Evolutionary conservation across 257 asterid genomes (phyloP).

Genomic region (Scutellaria baicalensis): DNA sequence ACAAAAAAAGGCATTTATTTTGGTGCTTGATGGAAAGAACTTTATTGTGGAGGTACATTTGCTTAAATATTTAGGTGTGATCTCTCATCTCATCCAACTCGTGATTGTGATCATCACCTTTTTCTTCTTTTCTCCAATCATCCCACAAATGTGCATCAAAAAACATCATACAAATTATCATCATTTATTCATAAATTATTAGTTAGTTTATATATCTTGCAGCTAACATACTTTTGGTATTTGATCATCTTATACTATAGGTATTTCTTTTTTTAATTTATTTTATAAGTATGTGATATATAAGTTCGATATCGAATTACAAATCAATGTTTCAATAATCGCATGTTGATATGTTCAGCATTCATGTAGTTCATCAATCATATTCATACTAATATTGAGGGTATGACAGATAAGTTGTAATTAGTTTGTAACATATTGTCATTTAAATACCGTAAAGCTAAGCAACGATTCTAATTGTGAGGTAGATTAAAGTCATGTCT

Average conservation of each 20-base stretch:
- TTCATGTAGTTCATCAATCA: too few species aligned
- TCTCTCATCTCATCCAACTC: conserved; percentile 2
- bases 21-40: neutral
- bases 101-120: conserved; percentile 3
- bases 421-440: too few species aligned
- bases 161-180: neutral
- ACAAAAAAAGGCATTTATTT: neutral
- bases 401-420: too few species aligned
- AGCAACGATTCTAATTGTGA: too few species aligned
- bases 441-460: too few species aligned
- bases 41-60: neutral
- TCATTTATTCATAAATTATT: neutral
- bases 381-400: too few species aligned
- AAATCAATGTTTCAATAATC: too few species aligned
- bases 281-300: too few species aligned
- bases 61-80: neutral
- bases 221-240: neutral
- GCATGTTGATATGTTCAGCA: too few species aligned
- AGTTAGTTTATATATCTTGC: neutral
- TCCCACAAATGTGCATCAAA: neutral
- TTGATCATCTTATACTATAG: neutral
- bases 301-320: too few species aligned
- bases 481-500: too few species aligned
- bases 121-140: conserved; percentile 2
- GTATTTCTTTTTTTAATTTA: too few species aligned